Evolutionary conservation across 306 rosid species (phyloP).

Genomic region (Begonia masoniana): DNA sequence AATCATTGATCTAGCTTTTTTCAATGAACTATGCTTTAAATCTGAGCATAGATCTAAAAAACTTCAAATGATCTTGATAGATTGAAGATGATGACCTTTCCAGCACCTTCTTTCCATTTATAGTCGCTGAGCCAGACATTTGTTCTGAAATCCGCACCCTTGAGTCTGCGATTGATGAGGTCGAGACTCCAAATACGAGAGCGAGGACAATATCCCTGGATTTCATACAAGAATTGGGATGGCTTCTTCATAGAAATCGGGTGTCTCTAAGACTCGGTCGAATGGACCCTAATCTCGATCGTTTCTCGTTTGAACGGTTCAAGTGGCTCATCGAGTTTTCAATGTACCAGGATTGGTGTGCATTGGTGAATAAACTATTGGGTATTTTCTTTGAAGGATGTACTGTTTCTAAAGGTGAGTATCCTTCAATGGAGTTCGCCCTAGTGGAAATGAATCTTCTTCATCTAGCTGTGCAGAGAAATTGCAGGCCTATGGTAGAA

Average conservation of each 20-base stretch:
- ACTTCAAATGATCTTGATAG: conserved; percentile 19
- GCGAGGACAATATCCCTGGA: conserved; percentile 57
- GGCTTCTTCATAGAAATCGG: conserved; percentile 74
- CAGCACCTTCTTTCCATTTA: conserved; percentile 76
- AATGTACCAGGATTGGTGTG: conserved; percentile 84
- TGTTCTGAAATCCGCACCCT: conserved; percentile 72
- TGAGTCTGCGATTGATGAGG: conserved; percentile 45
- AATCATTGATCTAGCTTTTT: too few species aligned
- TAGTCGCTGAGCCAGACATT: conserved; percentile 75
- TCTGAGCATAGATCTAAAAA: neutral
- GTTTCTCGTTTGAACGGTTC: conserved; percentile 51
- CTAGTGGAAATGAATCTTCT: conserved; percentile 59
- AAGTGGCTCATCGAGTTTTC: conserved; percentile 73
- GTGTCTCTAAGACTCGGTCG: conserved; percentile 44
- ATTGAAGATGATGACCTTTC: conserved; percentile 82
- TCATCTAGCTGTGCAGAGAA: conserved; percentile 76
- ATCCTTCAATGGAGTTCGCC: conserved; percentile 40
- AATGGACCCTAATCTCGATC: conserved; percentile 38
- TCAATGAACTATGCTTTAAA: too few species aligned
- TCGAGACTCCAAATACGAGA: conserved; percentile 33
- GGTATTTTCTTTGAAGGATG: conserved; percentile 43
- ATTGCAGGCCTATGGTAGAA: conserved; percentile 60
- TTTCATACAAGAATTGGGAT: conserved; percentile 82
- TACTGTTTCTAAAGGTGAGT: conserved; percentile 44
- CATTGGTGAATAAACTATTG: conserved; percentile 65